These are phyloP conservation scores for Geotrichum klebahnii DNA, from an alignment of 1,139 yeast species.

Conservation along the genomic window DNA sequence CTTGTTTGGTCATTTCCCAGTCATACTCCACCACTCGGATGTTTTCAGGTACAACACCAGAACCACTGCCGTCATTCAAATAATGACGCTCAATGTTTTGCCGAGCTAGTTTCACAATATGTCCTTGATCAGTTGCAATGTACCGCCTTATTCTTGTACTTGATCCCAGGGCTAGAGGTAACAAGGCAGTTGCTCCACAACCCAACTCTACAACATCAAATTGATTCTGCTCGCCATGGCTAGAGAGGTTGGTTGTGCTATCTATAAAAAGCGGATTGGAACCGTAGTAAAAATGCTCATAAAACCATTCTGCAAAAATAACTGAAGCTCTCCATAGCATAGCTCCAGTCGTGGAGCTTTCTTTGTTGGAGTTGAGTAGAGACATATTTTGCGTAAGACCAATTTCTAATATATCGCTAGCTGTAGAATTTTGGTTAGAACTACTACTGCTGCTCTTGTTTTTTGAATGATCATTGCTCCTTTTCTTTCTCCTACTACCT, in stretches of 20 bases:
- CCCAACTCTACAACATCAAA: conserved; percentile 57
- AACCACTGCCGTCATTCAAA: background rate
- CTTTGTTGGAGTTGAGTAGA: conserved; percentile 40
- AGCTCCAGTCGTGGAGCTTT: conserved; percentile 61
- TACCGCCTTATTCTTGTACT: conserved; percentile 36
- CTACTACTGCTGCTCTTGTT: background rate
- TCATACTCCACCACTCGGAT: conserved; percentile 54
- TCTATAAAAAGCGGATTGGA: too few species aligned
- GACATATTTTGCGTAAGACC: conserved; percentile 39
- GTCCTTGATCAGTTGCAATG: conserved; percentile 62
- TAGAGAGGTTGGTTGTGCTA: too few species aligned
- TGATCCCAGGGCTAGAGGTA: conserved; percentile 48
- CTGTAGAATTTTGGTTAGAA: background rate
- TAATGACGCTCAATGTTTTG: conserved; percentile 41
- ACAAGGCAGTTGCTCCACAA: conserved; percentile 58
- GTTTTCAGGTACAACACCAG: conserved; percentile 8
- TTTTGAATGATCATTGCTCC: background rate
- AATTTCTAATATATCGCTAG: conserved; percentile 2
- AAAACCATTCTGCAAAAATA: conserved; percentile 52
- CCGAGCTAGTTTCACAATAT: conserved; percentile 50
- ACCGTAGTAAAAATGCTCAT: background rate
- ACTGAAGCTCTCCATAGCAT: conserved; percentile 60
- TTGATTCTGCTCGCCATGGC: conserved; percentile 14
- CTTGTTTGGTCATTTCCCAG: conserved; percentile 53
- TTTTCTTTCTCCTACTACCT: conserved; percentile 1